These are phyloP conservation scores for Beta macrorhiza DNA, from an alignment of 179 eudicot genomes.

Conservation along the genomic window DNA sequence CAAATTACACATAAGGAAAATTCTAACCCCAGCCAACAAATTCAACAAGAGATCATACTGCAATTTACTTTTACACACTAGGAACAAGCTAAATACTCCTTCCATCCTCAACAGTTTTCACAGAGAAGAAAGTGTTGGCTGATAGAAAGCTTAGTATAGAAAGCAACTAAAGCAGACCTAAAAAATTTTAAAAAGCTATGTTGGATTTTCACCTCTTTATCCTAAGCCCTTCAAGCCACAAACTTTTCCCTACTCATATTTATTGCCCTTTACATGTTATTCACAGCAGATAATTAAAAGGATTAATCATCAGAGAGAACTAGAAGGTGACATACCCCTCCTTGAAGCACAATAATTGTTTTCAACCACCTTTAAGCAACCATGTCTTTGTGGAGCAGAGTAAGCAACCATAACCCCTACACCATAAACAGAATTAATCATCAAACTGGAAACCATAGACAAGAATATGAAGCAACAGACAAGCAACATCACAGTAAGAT, in stretches of 20 bases:
- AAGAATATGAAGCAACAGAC: constrained; percentile 11
- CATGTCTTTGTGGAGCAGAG: constrained; percentile 76
- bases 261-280: neutral
- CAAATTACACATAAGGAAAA: neutral
- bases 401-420: constrained; percentile 80
- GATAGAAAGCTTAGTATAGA: neutral
- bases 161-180: neutral
- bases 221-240: neutral
- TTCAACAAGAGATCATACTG: neutral
- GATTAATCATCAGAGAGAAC: neutral
- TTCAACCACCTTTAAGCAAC: constrained; percentile 87
- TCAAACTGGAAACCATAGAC: neutral
- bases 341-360: constrained; percentile 90
- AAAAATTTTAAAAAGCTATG: neutral
- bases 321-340: constrained; percentile 56
- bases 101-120: too few relatives aligned
- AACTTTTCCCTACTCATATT: neutral
- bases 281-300: neutral
- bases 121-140: neutral
- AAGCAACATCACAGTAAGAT: neutral
- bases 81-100: neutral
- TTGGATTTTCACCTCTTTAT: neutral
- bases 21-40: neutral
- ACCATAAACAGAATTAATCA: constrained; percentile 24
- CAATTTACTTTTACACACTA: neutral